Evolutionary conservation across 768 basidiomycete species (phyloP).

Genomic region (Porpolomopsis calyptriformis): DNA sequence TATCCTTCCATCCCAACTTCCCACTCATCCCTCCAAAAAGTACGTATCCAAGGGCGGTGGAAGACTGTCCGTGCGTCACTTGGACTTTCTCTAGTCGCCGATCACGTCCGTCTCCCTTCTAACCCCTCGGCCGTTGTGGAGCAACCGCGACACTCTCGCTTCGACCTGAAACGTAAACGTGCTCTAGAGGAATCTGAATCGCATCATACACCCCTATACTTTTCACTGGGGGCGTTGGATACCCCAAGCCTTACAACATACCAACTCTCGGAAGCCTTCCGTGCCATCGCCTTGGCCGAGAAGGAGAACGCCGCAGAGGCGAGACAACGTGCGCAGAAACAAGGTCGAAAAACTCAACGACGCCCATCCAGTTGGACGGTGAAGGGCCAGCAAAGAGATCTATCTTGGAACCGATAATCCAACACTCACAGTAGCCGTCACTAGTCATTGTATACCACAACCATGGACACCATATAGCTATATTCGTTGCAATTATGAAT

Average conservation of each 20-base stretch:
- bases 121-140: conserved; percentile 1
- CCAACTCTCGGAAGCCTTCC: neutral
- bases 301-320: neutral
- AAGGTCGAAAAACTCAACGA: neutral
- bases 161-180: conserved; percentile 15
- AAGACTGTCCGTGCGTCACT: conserved; percentile 20
- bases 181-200: conserved; percentile 8
- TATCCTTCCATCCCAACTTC: neutral
- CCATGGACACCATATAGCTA: neutral
- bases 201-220: conserved; percentile 14
- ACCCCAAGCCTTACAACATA: conserved; percentile 1
- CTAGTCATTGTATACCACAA: neutral
- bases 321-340: neutral
- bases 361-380: conserved; percentile 2
- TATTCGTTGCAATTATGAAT: neutral
- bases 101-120: conserved; percentile 3
- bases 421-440: too few relatives aligned
- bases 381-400: neutral
- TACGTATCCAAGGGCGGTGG: conserved; percentile 23
- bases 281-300: neutral
- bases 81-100: conserved; percentile 18
- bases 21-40: neutral
- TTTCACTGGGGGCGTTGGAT: conserved; percentile 14
- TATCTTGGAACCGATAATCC: too few relatives aligned
- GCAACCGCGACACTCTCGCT: conserved; percentile 8